phyloP scores from a whole-genome alignment of 2,329 filamentous ascomycete species.

The Westerdykella aurantiaca region DNA sequence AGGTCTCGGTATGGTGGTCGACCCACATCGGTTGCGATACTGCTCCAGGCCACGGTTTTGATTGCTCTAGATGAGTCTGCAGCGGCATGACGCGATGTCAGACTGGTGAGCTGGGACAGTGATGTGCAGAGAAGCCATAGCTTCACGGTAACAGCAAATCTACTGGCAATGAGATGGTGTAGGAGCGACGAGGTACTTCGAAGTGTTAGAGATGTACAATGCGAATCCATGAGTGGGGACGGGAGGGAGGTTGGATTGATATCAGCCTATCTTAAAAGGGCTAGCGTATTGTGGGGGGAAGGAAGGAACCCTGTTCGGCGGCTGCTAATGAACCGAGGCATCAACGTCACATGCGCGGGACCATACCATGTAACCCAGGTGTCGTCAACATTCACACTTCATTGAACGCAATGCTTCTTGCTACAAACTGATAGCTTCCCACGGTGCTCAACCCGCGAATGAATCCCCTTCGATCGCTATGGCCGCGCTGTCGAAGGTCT shows the following conservation, averaged over 20 bases:
- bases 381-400: not conserved
- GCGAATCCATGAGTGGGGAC: too few species aligned
- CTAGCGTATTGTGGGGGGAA: constrained; percentile 1
- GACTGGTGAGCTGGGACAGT: not conserved
- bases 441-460: constrained; percentile 5
- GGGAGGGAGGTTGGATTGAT: too few species aligned
- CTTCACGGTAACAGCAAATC: not conserved
- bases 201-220: too few species aligned
- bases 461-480: constrained; percentile 17
- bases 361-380: not conserved
- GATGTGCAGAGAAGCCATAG: not conserved
- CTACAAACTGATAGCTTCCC: constrained; percentile 4
- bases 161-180: too few species aligned
- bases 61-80: too few species aligned
- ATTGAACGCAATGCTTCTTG: not conserved
- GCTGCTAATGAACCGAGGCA: constrained; percentile 1
- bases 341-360: constrained; percentile 2
- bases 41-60: too few species aligned
- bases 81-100: too few species aligned
- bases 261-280: not conserved
- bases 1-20: too few species aligned
- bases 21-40: too few species aligned
- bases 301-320: not conserved
- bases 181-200: too few species aligned
- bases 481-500: constrained; percentile 39